Evolutionary conservation across 176 grass and related monocot genomes (phyloP).

Genomic region (Panicum miliaceum): DNA sequence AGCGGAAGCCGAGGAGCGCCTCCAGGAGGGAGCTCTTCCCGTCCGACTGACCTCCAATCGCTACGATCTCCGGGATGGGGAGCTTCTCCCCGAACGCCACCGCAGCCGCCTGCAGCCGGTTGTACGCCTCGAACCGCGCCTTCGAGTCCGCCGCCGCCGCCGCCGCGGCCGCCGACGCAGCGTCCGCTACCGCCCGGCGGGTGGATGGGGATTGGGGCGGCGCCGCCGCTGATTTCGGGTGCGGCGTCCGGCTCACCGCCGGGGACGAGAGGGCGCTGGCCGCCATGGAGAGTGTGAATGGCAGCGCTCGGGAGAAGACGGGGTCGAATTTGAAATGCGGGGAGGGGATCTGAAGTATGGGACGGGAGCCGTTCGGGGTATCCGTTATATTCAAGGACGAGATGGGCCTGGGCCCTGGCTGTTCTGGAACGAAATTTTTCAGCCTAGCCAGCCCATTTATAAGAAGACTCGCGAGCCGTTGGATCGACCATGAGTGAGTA

Average conservation of each 20-base stretch:
- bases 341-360: neutral
- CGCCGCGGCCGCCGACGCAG: conserved; percentile 38
- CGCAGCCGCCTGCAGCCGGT: conserved; percentile 88
- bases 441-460: neutral
- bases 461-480: neutral
- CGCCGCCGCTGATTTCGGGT: conserved; percentile 32
- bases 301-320: conserved; percentile 10
- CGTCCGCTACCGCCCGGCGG: conserved; percentile 15
- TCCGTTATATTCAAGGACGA: conserved; percentile 17
- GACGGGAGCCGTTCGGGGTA: conserved; percentile 25
- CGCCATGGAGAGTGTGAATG: conserved; percentile 42
- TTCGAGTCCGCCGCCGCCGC: conserved; percentile 59
- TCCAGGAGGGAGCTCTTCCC: conserved; percentile 97
- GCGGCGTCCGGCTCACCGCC: conserved; percentile 60
- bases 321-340: conserved; percentile 62
- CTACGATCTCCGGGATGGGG: conserved; percentile 96
- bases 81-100: conserved; percentile 95
- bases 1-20: conserved; percentile 91
- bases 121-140: conserved; percentile 95
- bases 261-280: conserved; percentile 48
- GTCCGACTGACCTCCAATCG: conserved; percentile 82
- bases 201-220: conserved; percentile 48
- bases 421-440: neutral
- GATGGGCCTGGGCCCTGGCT: neutral
- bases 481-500: neutral